Base-by-base conservation (phyloP, 768 basidiomycete genomes). In the Termitomyces sp. region DNA sequence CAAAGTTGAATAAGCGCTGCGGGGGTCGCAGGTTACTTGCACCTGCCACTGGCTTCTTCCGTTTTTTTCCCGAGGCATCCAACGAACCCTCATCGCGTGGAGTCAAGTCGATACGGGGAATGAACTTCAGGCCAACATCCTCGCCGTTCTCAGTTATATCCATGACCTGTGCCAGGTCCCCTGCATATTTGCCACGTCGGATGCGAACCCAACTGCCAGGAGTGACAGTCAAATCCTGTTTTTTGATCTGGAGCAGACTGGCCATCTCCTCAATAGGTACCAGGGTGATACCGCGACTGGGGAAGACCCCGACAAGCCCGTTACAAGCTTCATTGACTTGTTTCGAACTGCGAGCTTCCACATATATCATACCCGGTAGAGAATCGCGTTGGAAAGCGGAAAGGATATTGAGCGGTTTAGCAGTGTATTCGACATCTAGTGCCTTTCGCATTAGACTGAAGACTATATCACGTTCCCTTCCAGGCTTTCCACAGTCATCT, bases 201-300 rank as follows among this genome's bases (percentile, higher is more conserved):
- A 98, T 86, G 51, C 97, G 91, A 8, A 98, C 94, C 97, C 97
- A 99, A 64, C 85, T 90, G 20, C 93, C 94, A 0, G 87, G 86
- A 18, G 83, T 83, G 42, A 98, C 82, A 0, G 89, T 88, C 47
- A 88, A 74, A 61, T 94, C 92, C 68, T 94, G 90, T 75, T 95
- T 95, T 78, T 95, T 98, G 66, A 97, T 97, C 68, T 92, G 91
- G 63, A 98, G 80, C 37, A 98, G 76, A 59, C 91, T 92, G 18
- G 97, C 93, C 95, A 98, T 98, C 76, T 99, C 97, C 66, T 95
- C 91, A 58, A 98, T 94, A 7, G 94, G 94, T 0, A 98, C 94
- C 34, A 97, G 81, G 20, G 81, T 80, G 60, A 93, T 84, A 16
- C 91, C 90, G 51, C 90, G 86, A 65, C 83, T 86, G 29, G 85